These are phyloP conservation scores for Diaporthe nobilis DNA, from an alignment of 2,329 filamentous ascomycete genomes.

Conservation along the genomic window DNA sequence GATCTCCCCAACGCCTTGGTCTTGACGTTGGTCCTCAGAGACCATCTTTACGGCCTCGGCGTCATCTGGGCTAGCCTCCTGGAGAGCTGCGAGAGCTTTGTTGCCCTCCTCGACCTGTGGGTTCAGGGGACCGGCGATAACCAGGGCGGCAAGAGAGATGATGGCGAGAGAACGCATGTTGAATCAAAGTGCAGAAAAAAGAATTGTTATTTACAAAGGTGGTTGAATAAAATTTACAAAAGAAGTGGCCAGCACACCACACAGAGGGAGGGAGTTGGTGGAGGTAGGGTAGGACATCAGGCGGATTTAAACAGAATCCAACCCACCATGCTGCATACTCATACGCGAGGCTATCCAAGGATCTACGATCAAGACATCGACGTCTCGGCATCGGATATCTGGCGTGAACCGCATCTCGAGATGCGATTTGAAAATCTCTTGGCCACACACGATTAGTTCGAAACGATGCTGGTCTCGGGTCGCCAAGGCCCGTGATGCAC, in stretches of 20 bases:
- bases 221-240: constrained; percentile 6
- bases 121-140: not conserved
- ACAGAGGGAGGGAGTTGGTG: not conserved
- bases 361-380: not conserved
- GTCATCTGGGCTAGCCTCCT: constrained; percentile 30
- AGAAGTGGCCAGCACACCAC: not conserved
- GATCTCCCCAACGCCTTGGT: constrained; percentile 14
- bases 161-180: not conserved
- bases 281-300: not conserved
- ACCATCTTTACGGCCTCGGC: constrained; percentile 36
- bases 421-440: constrained; percentile 16
- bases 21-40: constrained; percentile 21
- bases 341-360: not conserved
- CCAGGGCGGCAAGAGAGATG: not conserved
- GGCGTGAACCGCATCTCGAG: not conserved
- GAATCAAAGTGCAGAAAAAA: not conserved
- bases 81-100: constrained; percentile 20
- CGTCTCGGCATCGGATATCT: not conserved
- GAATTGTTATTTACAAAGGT: not conserved
- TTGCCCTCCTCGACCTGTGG: constrained; percentile 22
- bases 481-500: constrained; percentile 22
- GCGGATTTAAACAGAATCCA: not conserved
- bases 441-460: not conserved
- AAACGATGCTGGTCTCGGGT: constrained; percentile 31
- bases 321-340: too few species aligned